These are phyloP conservation scores for Scedosporium aurantiacum DNA, from an alignment of 2,329 filamentous ascomycete genomes.

Conservation along the genomic window DNA sequence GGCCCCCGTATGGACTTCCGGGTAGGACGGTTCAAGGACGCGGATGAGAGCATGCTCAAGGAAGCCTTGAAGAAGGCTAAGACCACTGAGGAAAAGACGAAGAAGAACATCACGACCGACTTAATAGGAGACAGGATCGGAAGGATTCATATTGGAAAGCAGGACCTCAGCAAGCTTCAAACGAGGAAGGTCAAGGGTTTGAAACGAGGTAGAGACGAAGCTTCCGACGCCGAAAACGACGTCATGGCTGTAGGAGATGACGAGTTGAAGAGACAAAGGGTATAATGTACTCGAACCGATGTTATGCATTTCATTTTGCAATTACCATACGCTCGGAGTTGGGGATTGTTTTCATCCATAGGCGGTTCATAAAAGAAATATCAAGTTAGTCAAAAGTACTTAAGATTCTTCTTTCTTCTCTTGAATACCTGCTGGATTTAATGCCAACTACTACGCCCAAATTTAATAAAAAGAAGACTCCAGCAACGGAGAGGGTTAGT, in stretches of 20 bases:
- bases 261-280: constrained; percentile 5
- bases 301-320: too few relatives aligned
- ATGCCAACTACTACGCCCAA: not conserved
- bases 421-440: too few relatives aligned
- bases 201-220: constrained; percentile 63
- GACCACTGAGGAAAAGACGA: constrained; percentile 62
- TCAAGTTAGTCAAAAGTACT: too few relatives aligned
- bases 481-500: not conserved
- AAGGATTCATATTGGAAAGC: constrained; percentile 79
- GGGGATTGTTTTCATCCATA: not conserved
- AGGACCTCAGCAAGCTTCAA: constrained; percentile 79
- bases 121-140: constrained; percentile 93
- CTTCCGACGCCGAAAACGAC: constrained; percentile 22
- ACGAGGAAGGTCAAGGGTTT: constrained; percentile 99
- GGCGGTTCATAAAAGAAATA: too few relatives aligned
- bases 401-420: too few relatives aligned
- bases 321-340: too few relatives aligned
- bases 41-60: constrained; percentile 72
- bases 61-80: constrained; percentile 81
- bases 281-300: not conserved
- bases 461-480: not conserved
- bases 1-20: constrained; percentile 88
- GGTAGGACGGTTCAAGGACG: constrained; percentile 67
- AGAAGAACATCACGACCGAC: constrained; percentile 95
- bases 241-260: constrained; percentile 27